Evolutionary conservation across 805 yeast species (phyloP).

Genomic region (Saccharomycopsis fodiens): DNA sequence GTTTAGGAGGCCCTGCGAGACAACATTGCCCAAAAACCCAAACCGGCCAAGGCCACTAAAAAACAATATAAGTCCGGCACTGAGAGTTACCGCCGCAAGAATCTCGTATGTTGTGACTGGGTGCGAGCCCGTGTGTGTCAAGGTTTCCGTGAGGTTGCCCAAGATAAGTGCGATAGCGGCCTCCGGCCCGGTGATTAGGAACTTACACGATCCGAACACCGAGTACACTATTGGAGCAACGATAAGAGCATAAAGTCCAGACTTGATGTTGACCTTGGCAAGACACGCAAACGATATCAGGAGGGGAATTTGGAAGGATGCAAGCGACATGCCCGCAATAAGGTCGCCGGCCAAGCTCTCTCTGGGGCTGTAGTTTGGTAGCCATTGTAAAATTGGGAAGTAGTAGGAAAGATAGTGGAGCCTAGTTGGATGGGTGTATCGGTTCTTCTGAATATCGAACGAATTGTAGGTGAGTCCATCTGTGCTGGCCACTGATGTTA

Average conservation of each 20-base stretch:
- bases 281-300: conserved; percentile 50
- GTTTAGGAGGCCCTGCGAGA: conserved; percentile 66
- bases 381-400: conserved; percentile 62
- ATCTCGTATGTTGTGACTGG: conserved; percentile 26
- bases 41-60: conserved; percentile 70
- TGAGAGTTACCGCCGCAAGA: conserved; percentile 55
- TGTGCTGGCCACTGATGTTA: conserved; percentile 1
- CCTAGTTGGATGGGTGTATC: background rate
- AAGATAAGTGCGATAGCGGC: conserved; percentile 79
- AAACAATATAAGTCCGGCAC: conserved; percentile 57
- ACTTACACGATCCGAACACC: conserved; percentile 76
- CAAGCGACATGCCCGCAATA: conserved; percentile 78
- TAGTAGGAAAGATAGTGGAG: conserved; percentile 37
- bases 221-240: conserved; percentile 72
- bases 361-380: conserved; percentile 38
- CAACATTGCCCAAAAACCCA: conserved; percentile 77
- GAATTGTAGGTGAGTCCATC: conserved; percentile 3
- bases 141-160: conserved; percentile 63
- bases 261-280: conserved; percentile 73
- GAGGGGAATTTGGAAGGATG: conserved; percentile 86
- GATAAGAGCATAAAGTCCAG: conserved; percentile 70
- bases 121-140: conserved; percentile 22
- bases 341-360: conserved; percentile 48
- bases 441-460: conserved; percentile 3
- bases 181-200: conserved; percentile 86